phyloP scores from a whole-genome alignment of 139 green algal species.

The Micromonas pusilla region DNA sequence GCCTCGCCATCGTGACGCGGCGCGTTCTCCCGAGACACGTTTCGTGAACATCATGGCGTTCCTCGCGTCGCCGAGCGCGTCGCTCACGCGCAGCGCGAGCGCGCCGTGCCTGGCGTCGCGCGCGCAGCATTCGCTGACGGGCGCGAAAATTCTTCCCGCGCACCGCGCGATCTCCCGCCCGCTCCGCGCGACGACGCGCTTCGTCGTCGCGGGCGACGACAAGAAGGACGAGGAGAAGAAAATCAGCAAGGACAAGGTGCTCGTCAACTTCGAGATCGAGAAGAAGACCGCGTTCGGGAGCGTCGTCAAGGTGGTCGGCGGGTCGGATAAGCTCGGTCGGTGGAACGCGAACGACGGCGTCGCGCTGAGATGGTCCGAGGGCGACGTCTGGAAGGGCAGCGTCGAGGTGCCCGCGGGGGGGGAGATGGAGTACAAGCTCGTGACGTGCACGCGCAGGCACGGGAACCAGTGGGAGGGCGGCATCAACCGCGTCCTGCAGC shows the following conservation, averaged over 20 bases:
- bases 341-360: slow-evolving; percentile 35
- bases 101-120: too few relatives aligned
- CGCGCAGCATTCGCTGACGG: too few relatives aligned
- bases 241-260: background rate
- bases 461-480: background rate
- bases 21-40: too few relatives aligned
- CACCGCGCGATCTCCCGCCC: too few relatives aligned
- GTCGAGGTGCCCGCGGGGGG: background rate
- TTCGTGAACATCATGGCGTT: too few relatives aligned
- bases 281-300: slow-evolving; percentile 26
- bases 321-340: slow-evolving; percentile 32
- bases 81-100: too few relatives aligned
- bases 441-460: background rate
- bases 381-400: slow-evolving; percentile 42
- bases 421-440: background rate
- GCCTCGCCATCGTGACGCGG: too few relatives aligned
- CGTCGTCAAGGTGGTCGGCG: slow-evolving; percentile 40
- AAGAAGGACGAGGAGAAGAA: background rate
- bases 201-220: background rate
- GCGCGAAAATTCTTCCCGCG: too few relatives aligned
- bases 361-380: slow-evolving; percentile 46
- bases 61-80: too few relatives aligned
- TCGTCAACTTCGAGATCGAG: background rate
- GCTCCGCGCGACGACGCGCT: background rate
- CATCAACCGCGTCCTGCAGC: background rate